Conservation (phyloP, 2,329 filamentous ascomycete species). For the Paramyrothecium sp. region DNA sequence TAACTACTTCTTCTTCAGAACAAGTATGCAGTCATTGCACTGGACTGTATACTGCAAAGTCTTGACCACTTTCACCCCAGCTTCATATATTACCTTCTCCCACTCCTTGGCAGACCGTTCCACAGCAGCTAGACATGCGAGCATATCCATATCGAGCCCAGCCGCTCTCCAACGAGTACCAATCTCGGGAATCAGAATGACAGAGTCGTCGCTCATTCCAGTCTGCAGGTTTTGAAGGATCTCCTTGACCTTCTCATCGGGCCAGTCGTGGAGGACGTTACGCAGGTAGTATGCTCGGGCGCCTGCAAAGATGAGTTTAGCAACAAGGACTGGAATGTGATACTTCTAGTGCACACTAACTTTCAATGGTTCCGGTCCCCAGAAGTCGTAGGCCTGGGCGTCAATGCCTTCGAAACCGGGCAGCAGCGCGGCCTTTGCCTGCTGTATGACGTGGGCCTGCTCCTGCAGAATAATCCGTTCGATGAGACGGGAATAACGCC, state of each 20-base stretch:
- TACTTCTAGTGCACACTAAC: background rate
- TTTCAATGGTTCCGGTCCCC: background rate
- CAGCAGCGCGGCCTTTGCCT: background rate
- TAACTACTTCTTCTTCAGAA: background rate
- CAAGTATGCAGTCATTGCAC: background rate
- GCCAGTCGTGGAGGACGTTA: constrained; percentile 37
- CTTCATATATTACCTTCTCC: background rate
- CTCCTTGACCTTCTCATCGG: constrained; percentile 24
- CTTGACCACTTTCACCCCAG: background rate
- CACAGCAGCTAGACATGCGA: background rate
- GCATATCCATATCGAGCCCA: background rate
- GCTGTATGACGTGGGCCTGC: background rate
- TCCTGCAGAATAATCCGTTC: background rate
- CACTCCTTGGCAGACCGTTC: background rate
- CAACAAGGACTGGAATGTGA: too few species aligned
- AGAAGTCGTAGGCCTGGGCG: background rate
- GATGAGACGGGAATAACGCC: background rate
- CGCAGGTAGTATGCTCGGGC: constrained; percentile 25
- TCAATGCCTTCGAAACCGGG: background rate
- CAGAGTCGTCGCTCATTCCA: constrained; percentile 31
- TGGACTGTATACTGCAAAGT: background rate
- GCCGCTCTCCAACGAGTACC: background rate
- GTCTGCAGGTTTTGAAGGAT: constrained; percentile 27
- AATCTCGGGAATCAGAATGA: constrained; percentile 26
- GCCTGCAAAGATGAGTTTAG: background rate